Evolutionary conservation across 768 basidiomycete species (phyloP), one percentile per base, ranked within the genome.

Genomic region (Lactarius tabidus): DNA sequence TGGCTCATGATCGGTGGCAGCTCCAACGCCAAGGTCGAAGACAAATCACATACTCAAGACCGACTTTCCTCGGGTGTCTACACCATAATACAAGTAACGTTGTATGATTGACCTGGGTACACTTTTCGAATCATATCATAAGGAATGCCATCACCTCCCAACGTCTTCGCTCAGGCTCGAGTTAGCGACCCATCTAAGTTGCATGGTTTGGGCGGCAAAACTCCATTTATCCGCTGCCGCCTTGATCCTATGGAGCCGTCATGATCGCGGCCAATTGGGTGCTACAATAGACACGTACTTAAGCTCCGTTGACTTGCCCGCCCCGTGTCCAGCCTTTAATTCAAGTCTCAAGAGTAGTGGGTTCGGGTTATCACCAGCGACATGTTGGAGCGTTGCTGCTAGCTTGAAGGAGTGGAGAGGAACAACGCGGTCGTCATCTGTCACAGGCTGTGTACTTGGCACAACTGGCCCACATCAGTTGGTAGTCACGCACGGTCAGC

Each of bases 1-100:
- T 38, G 56, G 17, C 53, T 38, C 67, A 31, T 59, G 48, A 52
- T 56, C 62, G 28, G 57, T 62, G 65, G 55, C 69, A 98, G 96
- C 96, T 2, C 96, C 96, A 2, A 79, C 84, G 28, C 96, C 96
- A n/a, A 89, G 86, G 73, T 90, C 88, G 36, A 98, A 98, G 73
- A 79, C 83, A 3, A 90, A 90, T 65, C 83, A 95, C 28, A 80
- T 92, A 1, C 80, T 98, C 63, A 98, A 95, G 76, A 92, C 88
- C 20, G 89, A 89, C 52, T 90, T 98, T 63, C 72, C 72, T 31
- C 52, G 60, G 52, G 60, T 48, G 51, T 43, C 64, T 38, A 61
- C 65, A 12, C 59, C 60, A 26, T 63, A 62, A 63, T n/a, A 59
- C 45, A 60, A 38, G 35, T 65, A 31, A 61, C 36, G 31, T 45